These are phyloP conservation scores for Beauveria sp. DNA, from an alignment of 2,329 filamentous ascomycete genomes.

Conservation along the genomic window DNA sequence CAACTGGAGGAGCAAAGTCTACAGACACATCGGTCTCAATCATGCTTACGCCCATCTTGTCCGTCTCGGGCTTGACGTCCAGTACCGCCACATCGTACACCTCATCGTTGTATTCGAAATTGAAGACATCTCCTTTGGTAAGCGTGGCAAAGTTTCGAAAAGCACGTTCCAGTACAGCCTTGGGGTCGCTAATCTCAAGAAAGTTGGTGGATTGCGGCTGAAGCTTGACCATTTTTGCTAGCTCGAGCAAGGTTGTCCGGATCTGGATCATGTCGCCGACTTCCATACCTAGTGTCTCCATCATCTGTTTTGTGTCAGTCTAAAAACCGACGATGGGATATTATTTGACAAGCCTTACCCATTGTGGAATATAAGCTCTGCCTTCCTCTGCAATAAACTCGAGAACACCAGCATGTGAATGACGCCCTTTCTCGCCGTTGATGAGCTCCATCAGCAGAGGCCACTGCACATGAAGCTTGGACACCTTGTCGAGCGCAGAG, in stretches of 20 bases:
- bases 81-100: conserved; percentile 88
- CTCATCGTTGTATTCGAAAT: conserved; percentile 92
- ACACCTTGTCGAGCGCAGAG: conserved; percentile 93
- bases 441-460: conserved; percentile 94
- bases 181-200: conserved; percentile 93
- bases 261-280: conserved; percentile 92
- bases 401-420: conserved; percentile 88
- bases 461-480: conserved; percentile 91
- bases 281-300: conserved; percentile 83
- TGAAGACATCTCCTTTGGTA: conserved; percentile 90
- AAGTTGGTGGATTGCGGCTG: conserved; percentile 91
- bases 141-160: conserved; percentile 94
- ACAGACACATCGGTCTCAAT: conserved; percentile 95
- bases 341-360: conserved; percentile 51
- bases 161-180: conserved; percentile 91
- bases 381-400: conserved; percentile 98
- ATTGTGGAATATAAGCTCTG: conserved; percentile 90
- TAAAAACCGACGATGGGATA: neutral
- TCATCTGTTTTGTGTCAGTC: conserved; percentile 54
- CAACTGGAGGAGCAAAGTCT: conserved; percentile 88
- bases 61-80: conserved; percentile 79
- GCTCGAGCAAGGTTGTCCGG: conserved; percentile 85
- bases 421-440: conserved; percentile 72
- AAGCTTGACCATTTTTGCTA: conserved; percentile 89
- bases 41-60: conserved; percentile 83